These are phyloP conservation scores for Phialophora macrospora DNA, from an alignment of 2,329 filamentous ascomycete species.

Conservation along the genomic window DNA sequence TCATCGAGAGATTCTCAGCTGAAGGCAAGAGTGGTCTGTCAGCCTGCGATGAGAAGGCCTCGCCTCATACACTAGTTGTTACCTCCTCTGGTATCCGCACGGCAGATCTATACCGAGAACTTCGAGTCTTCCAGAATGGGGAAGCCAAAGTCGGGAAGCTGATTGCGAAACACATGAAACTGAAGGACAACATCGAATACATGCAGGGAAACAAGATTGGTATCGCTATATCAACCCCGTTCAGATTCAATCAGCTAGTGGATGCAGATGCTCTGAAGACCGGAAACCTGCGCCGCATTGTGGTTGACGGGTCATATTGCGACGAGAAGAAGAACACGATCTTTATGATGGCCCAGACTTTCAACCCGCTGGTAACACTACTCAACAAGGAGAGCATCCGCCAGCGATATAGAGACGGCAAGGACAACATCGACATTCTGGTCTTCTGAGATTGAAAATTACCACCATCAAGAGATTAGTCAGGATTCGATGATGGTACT, in stretches of 20 bases:
- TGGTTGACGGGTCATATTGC: constrained; percentile 90
- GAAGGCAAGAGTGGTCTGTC: constrained; percentile 64
- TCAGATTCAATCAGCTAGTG: constrained; percentile 78
- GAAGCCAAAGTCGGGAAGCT: constrained; percentile 82
- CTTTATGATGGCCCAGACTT: constrained; percentile 92
- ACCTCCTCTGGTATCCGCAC: constrained; percentile 82
- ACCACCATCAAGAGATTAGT: too few relatives aligned
- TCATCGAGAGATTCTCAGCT: constrained; percentile 67
- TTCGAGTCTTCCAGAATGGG: constrained; percentile 46
- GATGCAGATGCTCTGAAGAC: constrained; percentile 79
- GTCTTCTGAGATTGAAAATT: constrained; percentile 29
- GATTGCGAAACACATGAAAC: constrained; percentile 98
- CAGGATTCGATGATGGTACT: background rate
- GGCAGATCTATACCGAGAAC: constrained; percentile 72
- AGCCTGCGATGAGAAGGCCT: constrained; percentile 70
- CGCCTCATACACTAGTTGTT: constrained; percentile 88
- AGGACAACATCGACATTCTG: constrained; percentile 30
- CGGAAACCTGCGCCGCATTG: constrained; percentile 73
- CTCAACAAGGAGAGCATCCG: constrained; percentile 70
- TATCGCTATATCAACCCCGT: constrained; percentile 88
- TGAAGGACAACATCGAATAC: constrained; percentile 81
- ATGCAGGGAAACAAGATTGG: constrained; percentile 73
- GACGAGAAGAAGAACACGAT: constrained; percentile 94
- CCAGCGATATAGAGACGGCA: constrained; percentile 21
- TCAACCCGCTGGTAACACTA: constrained; percentile 77